phyloP scores from a whole-genome alignment of 257 asterid species.

The Solanum stenotomum region DNA sequence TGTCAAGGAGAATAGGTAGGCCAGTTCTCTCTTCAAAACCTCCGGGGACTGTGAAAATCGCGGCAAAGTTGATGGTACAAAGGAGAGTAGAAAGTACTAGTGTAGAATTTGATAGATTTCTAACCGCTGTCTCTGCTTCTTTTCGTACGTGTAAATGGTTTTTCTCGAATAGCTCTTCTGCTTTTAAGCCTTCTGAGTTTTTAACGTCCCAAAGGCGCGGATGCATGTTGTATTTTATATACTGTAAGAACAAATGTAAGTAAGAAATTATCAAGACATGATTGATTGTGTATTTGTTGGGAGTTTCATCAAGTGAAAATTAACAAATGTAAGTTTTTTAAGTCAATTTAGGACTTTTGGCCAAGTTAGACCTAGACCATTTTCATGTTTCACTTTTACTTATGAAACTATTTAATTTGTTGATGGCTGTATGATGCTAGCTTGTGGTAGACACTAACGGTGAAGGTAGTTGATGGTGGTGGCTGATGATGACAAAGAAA shows the following conservation, averaged over 20 bases:
- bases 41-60: constrained; percentile 10
- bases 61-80: constrained; percentile 5
- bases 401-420: neutral
- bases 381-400: neutral
- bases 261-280: neutral
- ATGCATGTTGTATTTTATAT: neutral
- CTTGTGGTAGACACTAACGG: neutral
- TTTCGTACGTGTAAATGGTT: neutral
- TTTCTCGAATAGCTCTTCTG: neutral
- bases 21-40: constrained; percentile 4
- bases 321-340: neutral
- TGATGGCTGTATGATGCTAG: neutral
- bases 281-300: neutral
- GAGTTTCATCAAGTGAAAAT: neutral
- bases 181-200: neutral
- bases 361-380: neutral
- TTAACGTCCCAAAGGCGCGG: neutral
- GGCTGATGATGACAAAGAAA: neutral
- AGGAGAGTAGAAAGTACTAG: constrained; percentile 1
- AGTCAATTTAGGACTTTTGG: neutral
- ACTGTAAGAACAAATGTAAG: neutral
- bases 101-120: neutral
- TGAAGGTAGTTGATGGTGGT: neutral
- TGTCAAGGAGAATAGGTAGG: neutral
- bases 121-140: constrained; percentile 1